A percentile compares a stretch with the other conserved stretches of the same genome.
These are phyloP conservation scores for Artemisia tridentata DNA, from an alignment of 129 eudicot genomes.

Conservation along the genomic window DNA sequence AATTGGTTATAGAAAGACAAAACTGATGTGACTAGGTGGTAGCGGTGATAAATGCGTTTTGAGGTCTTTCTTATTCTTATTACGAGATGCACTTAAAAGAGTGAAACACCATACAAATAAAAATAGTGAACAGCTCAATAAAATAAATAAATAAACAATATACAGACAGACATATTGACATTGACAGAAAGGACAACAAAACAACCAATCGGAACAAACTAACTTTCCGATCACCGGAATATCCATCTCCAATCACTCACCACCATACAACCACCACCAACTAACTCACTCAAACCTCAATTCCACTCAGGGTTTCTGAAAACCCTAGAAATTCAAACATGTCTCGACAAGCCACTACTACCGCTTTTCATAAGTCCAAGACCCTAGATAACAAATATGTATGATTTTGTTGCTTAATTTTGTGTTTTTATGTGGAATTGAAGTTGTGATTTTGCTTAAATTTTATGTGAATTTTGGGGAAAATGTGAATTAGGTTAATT, in stretches of 20 bases:
- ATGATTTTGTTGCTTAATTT: constrained; percentile 23
- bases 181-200: background rate
- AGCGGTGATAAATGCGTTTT: too few relatives aligned
- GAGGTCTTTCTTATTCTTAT: too few relatives aligned
- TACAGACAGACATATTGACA: background rate
- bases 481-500: too few relatives aligned
- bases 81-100: too few relatives aligned
- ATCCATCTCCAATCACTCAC: constrained; percentile 34
- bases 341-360: constrained; percentile 73
- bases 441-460: background rate
- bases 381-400: constrained; percentile 96
- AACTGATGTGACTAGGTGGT: too few relatives aligned
- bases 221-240: constrained; percentile 18
- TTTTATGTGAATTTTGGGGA: constrained; percentile 6
- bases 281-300: background rate
- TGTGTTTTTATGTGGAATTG: background rate
- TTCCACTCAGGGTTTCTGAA: constrained; percentile 32
- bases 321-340: constrained; percentile 37
- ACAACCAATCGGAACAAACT: background rate
- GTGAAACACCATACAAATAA: too few relatives aligned
- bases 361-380: constrained; percentile 78
- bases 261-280: background rate
- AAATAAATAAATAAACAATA: background rate
- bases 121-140: background rate
- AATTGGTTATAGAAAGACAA: too few relatives aligned